Conservation (phyloP, 805 yeast genomes). For the Phaffomyces thermotolerans region DNA sequence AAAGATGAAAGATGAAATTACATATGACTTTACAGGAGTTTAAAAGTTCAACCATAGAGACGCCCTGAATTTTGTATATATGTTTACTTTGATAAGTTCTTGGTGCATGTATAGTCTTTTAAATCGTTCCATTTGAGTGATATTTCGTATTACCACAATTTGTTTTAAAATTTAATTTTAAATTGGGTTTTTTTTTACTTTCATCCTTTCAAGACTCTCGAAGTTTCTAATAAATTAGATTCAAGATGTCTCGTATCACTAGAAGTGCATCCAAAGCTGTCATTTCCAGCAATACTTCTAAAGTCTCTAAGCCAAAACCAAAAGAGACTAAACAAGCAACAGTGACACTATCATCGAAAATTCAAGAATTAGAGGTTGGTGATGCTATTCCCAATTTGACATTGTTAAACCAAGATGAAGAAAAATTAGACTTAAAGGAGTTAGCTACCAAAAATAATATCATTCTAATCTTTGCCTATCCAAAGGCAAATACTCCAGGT, state of each 20-base stretch:
- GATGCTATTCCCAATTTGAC: slow-evolving; percentile 60
- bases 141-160: too few relatives aligned
- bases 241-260: background rate
- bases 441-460: slow-evolving; percentile 34
- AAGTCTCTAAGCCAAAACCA: slow-evolving; percentile 18
- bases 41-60: too few relatives aligned
- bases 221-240: too few relatives aligned
- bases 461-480: slow-evolving; percentile 67
- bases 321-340: slow-evolving; percentile 10
- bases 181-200: too few relatives aligned
- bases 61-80: too few relatives aligned
- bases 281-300: slow-evolving; percentile 6
- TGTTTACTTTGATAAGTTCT: too few relatives aligned
- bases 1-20: too few relatives aligned
- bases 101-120: too few relatives aligned
- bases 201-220: too few relatives aligned
- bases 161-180: too few relatives aligned
- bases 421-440: slow-evolving; percentile 43
- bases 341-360: slow-evolving; percentile 6
- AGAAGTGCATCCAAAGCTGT: slow-evolving; percentile 16
- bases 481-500: slow-evolving; percentile 92
- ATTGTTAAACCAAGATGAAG: slow-evolving; percentile 63
- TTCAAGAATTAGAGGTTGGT: slow-evolving; percentile 39
- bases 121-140: too few relatives aligned
- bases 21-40: too few relatives aligned